Conservation (phyloP, 352 stramenopile species). For the Blastocystis sp. region DNA sequence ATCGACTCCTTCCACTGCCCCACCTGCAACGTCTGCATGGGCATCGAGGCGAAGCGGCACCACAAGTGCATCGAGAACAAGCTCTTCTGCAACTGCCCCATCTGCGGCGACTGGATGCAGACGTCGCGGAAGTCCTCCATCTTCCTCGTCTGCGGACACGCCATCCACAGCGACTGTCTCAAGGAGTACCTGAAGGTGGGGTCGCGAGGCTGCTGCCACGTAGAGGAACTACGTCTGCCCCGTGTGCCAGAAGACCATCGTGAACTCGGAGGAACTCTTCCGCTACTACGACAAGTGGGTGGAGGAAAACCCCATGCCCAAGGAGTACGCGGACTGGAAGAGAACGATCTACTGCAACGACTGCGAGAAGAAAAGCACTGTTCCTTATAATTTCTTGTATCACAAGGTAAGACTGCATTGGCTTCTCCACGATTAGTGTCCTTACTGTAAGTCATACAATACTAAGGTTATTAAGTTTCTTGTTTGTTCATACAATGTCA, state of each 20-base stretch:
- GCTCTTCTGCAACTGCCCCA: constrained; percentile 41
- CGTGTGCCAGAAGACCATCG: constrained; percentile 43
- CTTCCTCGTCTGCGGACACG: constrained; percentile 43
- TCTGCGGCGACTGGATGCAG: constrained; percentile 42
- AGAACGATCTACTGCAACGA: constrained; percentile 60
- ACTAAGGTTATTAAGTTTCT: constrained; percentile 2
- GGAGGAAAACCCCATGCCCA: constrained; percentile 33
- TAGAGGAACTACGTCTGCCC: constrained; percentile 42
- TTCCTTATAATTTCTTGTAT: constrained; percentile 57
- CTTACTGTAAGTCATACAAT: constrained; percentile 37
- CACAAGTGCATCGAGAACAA: constrained; percentile 51
- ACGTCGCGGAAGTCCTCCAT: background rate
- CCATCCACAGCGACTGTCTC: constrained; percentile 37
- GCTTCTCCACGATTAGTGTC: background rate
- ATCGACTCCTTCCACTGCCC: constrained; percentile 60
- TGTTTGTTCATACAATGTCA: constrained; percentile 40
- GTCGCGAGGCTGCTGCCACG: background rate
- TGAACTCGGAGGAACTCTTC: background rate
- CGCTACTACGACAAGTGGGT: background rate
- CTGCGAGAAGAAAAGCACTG: constrained; percentile 16
- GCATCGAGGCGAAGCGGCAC: background rate
- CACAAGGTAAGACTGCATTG: background rate
- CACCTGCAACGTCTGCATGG: constrained; percentile 54
- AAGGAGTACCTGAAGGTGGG: constrained; percentile 49
- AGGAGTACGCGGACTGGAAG: constrained; percentile 14